Conservation (phyloP, 306 rosid species). For the Leucaena leucocephala region DNA sequence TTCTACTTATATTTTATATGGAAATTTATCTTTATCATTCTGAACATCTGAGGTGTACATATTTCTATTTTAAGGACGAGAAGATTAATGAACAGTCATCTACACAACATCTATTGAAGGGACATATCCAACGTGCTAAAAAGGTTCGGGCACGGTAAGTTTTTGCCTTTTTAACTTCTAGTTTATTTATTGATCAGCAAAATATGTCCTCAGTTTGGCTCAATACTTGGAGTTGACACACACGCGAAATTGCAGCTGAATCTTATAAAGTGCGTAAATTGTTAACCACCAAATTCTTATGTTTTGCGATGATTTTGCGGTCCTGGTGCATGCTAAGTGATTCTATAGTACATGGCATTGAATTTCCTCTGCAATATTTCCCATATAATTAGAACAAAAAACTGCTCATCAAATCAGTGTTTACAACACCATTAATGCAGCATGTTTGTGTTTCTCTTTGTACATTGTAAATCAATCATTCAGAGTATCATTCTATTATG, state of each 20-base stretch:
- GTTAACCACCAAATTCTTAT: background rate
- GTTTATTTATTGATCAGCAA: conserved; percentile 25
- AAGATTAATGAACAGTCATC: conserved; percentile 52
- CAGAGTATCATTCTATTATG: background rate
- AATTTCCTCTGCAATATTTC: background rate
- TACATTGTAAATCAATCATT: background rate
- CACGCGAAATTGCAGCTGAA: background rate
- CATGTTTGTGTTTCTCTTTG: background rate
- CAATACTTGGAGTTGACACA: background rate
- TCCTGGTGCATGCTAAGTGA: background rate
- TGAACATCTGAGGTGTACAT: conserved; percentile 11
- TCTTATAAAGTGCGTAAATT: background rate
- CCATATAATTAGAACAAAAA: background rate
- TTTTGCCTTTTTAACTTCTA: conserved; percentile 27
- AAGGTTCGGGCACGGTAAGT: conserved; percentile 77
- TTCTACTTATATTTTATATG: conserved; percentile 13
- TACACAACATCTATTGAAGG: conserved; percentile 61
- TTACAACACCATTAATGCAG: background rate
- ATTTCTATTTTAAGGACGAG: conserved; percentile 56
- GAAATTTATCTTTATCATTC: conserved; percentile 17
- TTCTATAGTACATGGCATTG: background rate
- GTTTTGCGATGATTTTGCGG: background rate
- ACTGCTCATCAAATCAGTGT: background rate
- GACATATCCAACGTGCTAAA: conserved; percentile 82
- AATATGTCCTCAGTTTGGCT: conserved; percentile 12